Base-by-base conservation (phyloP, 805 yeast species). In the Zygosaccharomyces siamensis region DNA sequence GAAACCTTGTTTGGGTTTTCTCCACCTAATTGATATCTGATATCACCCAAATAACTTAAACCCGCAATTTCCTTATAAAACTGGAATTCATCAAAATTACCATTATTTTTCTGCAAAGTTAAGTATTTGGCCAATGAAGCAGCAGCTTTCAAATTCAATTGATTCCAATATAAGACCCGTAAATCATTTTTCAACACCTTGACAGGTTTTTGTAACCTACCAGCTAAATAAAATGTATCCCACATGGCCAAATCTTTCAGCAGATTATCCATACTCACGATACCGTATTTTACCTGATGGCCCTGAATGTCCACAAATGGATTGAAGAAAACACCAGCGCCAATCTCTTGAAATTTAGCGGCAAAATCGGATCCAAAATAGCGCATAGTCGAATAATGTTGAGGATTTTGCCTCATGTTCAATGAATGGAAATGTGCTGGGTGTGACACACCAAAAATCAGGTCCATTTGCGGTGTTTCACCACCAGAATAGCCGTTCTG, bases 191-290 rank as follows among this genome's bases (percentile, higher is more conserved):
- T 76, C 35, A 87, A 64, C 30, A 86, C 75, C 51, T 86, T 84
- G 4, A 92, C 95, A 0, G 99, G 99, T 61, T 93, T 93, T 59
- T 93, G 99, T 49, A 93, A 71, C 53, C 99, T 74, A 1, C 99
- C 99, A 1, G 97, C 95, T 16, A 93, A 62, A 60, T 93, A 93
- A 58, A 93, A 76, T 0, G 89, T 78, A 26, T 80, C 73, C 99
- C 99, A 93, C 47, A 84, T 79, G n/a, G 79, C 72, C 24, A 93
- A 70, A 68, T 93, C 99, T 32, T 72, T 72, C 33, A 81, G 67
- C 18, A 88, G 68, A 7, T 75, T 75, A 20, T 78, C 76, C 53
- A 78, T 73, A 4, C 88, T 81, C 1, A 89, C 84, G 10, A 89
- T 83, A 11, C 99, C 99, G 62, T 93, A 93, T 63, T 93, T 93